Conservation (phyloP, 192 early-diverging fungal species). For the Thamnidium elegans region DNA sequence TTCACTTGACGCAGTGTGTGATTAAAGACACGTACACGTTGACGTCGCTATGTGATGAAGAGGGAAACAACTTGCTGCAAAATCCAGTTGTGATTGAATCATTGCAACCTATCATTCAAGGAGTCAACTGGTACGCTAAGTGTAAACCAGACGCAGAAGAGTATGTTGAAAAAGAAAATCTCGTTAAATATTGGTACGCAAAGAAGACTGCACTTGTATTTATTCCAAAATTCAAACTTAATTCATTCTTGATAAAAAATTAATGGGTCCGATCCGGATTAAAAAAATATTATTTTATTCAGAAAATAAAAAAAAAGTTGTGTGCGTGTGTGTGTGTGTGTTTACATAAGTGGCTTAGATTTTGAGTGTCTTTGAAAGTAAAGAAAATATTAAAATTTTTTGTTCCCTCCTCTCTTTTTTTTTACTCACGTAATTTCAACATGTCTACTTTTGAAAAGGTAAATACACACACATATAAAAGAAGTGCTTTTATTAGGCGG, state of each 20-base stretch:
- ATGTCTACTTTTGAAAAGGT: conserved; percentile 5
- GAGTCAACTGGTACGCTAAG: background rate
- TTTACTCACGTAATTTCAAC: background rate
- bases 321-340: too few species aligned
- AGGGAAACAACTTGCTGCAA: background rate
- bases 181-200: too few species aligned
- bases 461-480: background rate
- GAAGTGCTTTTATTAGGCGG: background rate
- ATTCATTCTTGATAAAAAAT: too few species aligned
- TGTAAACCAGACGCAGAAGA: background rate
- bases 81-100: background rate
- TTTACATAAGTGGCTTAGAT: too few species aligned
- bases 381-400: background rate
- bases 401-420: background rate
- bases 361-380: too few species aligned
- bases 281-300: too few species aligned
- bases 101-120: background rate
- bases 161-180: too few species aligned
- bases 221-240: too few species aligned
- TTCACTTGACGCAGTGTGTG: background rate
- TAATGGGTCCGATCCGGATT: too few species aligned
- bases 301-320: too few species aligned
- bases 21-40: background rate
- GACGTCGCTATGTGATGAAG: background rate
- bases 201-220: too few species aligned